These are phyloP conservation scores for Coriolopsis trogii DNA, from an alignment of 1,284 basidiomycete species.

Conservation along the genomic window DNA sequence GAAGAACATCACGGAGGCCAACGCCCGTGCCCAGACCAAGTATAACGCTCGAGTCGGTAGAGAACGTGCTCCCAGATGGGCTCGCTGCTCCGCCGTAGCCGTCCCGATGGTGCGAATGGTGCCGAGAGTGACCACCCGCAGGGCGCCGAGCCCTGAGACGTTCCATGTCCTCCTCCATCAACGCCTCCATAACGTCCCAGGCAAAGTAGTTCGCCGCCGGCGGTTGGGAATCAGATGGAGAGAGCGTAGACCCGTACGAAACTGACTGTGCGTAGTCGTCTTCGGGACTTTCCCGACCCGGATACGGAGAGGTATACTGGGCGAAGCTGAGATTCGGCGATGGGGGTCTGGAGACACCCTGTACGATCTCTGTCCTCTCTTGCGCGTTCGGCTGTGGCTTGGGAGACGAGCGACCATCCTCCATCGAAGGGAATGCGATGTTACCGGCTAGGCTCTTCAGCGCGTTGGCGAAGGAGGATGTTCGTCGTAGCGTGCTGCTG, in stretches of 20 bases:
- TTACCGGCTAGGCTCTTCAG: slow-evolving; percentile 77
- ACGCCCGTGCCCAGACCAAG: slow-evolving; percentile 74
- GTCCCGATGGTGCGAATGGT: slow-evolving; percentile 19
- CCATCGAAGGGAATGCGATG: slow-evolving; percentile 65
- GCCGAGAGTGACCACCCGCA: slow-evolving; percentile 37
- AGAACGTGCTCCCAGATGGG: slow-evolving; percentile 75
- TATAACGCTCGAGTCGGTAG: slow-evolving; percentile 73
- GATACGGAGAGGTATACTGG: slow-evolving; percentile 77
- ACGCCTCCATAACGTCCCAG: slow-evolving; percentile 80
- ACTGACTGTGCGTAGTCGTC: slow-evolving; percentile 23
- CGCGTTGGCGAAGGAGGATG: slow-evolving; percentile 83
- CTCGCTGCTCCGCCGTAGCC: slow-evolving; percentile 50
- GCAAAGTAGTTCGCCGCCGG: slow-evolving; percentile 58
- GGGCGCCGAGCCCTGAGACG: slow-evolving; percentile 73
- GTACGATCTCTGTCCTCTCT: slow-evolving; percentile 33
- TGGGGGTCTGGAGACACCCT: slow-evolving; percentile 65
- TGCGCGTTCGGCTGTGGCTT: slow-evolving; percentile 31
- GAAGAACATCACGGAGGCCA: slow-evolving; percentile 74
- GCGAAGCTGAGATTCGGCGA: slow-evolving; percentile 78
- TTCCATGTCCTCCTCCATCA: slow-evolving; percentile 92
- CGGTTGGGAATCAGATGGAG: slow-evolving; percentile 20
- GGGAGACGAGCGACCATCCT: slow-evolving; percentile 56
- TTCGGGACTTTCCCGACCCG: slow-evolving; percentile 48
- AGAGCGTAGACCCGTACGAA: slow-evolving; percentile 25
- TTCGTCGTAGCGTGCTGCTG: slow-evolving; percentile 72